Evolutionary conservation across 371 early-diverging fungal species (phyloP), one percentile per base, ranked within the genome.

Genomic region (Mucor indicus): DNA sequence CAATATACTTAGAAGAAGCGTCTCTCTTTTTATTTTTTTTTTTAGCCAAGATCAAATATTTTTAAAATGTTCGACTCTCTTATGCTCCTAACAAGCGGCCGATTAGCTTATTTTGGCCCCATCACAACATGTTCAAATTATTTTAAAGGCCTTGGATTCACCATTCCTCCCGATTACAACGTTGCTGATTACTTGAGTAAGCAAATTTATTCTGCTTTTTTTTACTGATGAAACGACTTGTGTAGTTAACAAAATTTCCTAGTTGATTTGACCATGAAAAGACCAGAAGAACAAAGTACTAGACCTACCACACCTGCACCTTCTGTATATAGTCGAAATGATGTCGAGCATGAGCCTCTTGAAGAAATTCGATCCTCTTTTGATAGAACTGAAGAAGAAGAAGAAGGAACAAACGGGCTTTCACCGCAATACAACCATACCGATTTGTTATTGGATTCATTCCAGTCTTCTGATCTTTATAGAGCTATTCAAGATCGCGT

Each of bases 1-100:
- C n/a, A n/a, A n/a, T n/a, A n/a, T n/a, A n/a, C n/a, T n/a, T n/a
- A n/a, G n/a, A n/a, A n/a, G n/a, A n/a, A n/a, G n/a, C n/a, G n/a
- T n/a, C n/a, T 20, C 23, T 5, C 19, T 9, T 32, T n/a, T 22
- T 20, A 20, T n/a, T 32, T 16, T 10, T 33, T 20, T 31, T 32
- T 35, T 23, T 35, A 92, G 69, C 95, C 95, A 9, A 77, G 92
- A 13, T 80, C 85, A 0, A 85, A 92, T 45, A 88, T 93, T 15
- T 86, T 84, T 31, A 66, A 80, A 53, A 79, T 86, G 72, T 91
- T 95, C 66, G 90, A 91, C 62, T 69, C 77, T n/a, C 62, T 92
- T 4, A 63, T 92, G 48, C 69, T 94, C 1, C 72, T 94, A 23
- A 75, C 87, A 0, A 78, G 80, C 7, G 87, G 90, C 3, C 75